Percentiles rank a stretch among this genome's conserved stretches.
Evolutionary conservation across 345 rosid species (phyloP).

Genomic region (Toxicodendron radicans): DNA sequence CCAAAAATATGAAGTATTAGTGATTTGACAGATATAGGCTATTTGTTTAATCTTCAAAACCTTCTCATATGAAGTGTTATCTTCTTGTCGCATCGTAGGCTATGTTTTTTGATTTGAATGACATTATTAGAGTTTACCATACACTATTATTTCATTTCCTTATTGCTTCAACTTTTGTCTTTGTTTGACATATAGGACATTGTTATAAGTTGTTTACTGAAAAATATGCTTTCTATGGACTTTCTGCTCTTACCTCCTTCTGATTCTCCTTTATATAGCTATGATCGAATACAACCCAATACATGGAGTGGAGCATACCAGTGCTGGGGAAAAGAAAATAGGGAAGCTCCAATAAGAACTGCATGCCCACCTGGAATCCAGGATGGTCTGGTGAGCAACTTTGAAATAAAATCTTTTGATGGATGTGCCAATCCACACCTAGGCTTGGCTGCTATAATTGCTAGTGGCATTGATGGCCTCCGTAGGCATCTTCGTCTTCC

Average conservation of each 20-base stretch:
- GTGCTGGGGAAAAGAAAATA: conserved; percentile 99
- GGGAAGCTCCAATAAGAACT: conserved; percentile 81
- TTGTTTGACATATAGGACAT: not conserved
- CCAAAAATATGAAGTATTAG: not conserved
- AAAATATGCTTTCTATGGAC: not conserved
- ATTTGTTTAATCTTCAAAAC: not conserved
- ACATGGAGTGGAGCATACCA: conserved; percentile 96
- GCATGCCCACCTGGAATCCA: conserved; percentile 87
- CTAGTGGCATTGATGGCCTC: conserved; percentile 95
- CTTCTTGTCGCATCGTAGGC: not conserved
- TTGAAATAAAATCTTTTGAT: conserved; percentile 88
- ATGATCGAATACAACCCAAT: conserved; percentile 91
- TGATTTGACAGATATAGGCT: not conserved
- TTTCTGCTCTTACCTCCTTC: not conserved
- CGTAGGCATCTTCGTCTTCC: conserved; percentile 67
- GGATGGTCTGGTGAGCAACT: conserved; percentile 83
- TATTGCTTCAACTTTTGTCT: not conserved
- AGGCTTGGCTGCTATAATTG: conserved; percentile 69
- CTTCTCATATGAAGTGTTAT: not conserved
- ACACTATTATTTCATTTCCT: not conserved
- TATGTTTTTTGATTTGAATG: not conserved
- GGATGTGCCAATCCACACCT: conserved; percentile 90
- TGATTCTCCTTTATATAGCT: conserved; percentile 40
- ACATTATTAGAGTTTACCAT: not conserved
- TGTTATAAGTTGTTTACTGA: not conserved